Evolutionary conservation across 352 stramenopile genomes (phyloP).

Genomic region (Pythium oligandrum): DNA sequence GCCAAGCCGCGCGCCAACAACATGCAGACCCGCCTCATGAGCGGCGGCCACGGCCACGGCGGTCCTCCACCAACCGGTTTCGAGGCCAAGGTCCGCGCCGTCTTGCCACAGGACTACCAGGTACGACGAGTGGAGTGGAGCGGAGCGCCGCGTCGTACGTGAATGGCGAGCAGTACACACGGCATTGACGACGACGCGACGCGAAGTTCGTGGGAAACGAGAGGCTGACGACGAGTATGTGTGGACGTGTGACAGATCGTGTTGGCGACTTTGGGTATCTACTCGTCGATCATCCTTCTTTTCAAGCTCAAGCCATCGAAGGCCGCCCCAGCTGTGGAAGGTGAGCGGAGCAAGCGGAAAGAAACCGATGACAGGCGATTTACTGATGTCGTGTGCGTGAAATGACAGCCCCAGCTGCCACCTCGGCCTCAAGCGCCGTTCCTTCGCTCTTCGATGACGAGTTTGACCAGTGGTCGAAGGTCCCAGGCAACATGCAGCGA

Average conservation of each 20-base stretch:
- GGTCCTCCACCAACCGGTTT: slow-evolving; percentile 62
- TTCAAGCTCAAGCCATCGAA: slow-evolving; percentile 85
- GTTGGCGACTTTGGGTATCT: slow-evolving; percentile 74
- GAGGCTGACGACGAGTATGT: too few relatives aligned
- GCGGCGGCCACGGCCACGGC: slow-evolving; percentile 50
- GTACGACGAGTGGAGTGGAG: slow-evolving; percentile 24
- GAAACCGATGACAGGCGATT: too few relatives aligned
- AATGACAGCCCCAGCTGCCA: slow-evolving; percentile 25
- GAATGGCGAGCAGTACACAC: too few relatives aligned
- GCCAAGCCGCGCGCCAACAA: slow-evolving; percentile 41
- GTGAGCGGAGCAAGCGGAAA: too few relatives aligned
- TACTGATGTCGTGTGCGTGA: slow-evolving; percentile 2
- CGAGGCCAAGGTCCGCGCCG: slow-evolving; percentile 81
- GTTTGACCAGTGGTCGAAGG: slow-evolving; percentile 84
- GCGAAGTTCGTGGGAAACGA: too few relatives aligned
- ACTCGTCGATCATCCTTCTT: slow-evolving; percentile 72
- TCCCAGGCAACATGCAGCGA: slow-evolving; percentile 78
- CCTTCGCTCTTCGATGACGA: slow-evolving; percentile 82
- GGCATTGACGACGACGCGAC: too few relatives aligned
- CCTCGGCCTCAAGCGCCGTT: slow-evolving; percentile 50
- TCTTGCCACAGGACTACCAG: slow-evolving; percentile 84
- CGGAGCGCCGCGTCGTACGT: too few relatives aligned
- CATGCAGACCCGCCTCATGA: slow-evolving; percentile 73
- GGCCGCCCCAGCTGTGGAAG: slow-evolving; percentile 27
- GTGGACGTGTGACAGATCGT: slow-evolving; percentile 50